Base-by-base conservation (phyloP, 192 early-diverging fungal species). In the Coemansia sp. region DNA sequence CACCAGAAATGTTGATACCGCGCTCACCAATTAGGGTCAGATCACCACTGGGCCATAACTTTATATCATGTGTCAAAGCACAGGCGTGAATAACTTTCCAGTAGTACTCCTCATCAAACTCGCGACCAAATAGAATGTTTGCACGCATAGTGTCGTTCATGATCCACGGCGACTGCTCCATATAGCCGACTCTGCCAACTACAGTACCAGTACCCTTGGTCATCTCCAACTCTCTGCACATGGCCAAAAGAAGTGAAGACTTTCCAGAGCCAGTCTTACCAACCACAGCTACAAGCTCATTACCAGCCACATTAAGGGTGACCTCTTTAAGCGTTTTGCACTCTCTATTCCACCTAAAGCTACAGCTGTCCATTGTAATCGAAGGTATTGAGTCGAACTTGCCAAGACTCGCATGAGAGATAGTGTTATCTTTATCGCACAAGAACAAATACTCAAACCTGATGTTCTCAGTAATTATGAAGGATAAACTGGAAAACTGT, bases 191-290 rank as follows among this genome's bases (percentile, higher is more conserved):
- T 8, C 77, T 78, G 13, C 91, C 90, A 33, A 86, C 85, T 24
- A 91, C 82, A 3, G 74, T 65, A 7, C 93, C 85, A 1, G 66
- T 38, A 31, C 66, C 66, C 24, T 55, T 29, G 5, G 69, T 63
- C 36, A 83, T 80, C 57, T 79, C 87, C 84, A 93, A 92, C 66
- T 94, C 93, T 12, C 94, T 92, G 29, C 95, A 82, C 41, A 96
- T 73, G 18, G 91, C 89, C 51, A 87, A 89, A 2, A 96, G 73
- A 10, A 96, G 76, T 1, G 91, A 89, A 0, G 89, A 92, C 70
- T 96, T 96, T 51, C 93, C 93, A 22, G 85, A 79, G 11, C 92
- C 94, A 18, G 94, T 91, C 0, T 87, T 74, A 1, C 94, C 94
- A 12, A 94, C 90, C 47, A 96, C 73, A 1, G 91, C 93, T 3